Base-by-base conservation (phyloP, 352 stramenopile species). In the Globisporangium cystogenes region DNA sequence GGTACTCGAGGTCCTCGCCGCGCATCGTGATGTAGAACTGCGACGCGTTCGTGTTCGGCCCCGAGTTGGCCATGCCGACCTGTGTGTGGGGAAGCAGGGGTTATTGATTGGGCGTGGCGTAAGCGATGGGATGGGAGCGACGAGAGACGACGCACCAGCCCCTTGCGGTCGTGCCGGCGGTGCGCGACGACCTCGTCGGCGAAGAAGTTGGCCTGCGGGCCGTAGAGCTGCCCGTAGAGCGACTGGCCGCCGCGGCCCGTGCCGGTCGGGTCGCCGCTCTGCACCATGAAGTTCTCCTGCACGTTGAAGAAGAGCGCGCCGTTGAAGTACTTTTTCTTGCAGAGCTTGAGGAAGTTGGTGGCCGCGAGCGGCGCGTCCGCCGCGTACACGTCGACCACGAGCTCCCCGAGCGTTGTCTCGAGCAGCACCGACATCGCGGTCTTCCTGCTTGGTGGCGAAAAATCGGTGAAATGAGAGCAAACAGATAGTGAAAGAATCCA, bases 21-120 rank as follows among this genome's bases (percentile, higher is more conserved):
- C 82, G 72, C 41, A 97, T 89, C 23, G 97, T 99, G 64, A 99
- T 96, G 63, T 99, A 96, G 61, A 99, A 99, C 68, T 99, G 96
- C 90, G 59, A 95, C 58, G 62, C 76, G 62, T 90, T 92, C 41
- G 78, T 82, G 60, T 90, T 86, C 21, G 75, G 72, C 11, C 67
- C 79, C n/a, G 65, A 68, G 21, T 85, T 94, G 23, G 90, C 90
- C 76, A 98, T 95, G 14, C 79, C 86, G 24, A 97, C 55, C 55
- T 61, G 16, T 21, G n/a, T 6, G 23, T 10, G 7, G n/a, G n/a
- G n/a, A n/a, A n/a, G n/a, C n/a, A n/a, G n/a, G n/a, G n/a, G n/a
- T n/a, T n/a, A n/a, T n/a, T n/a, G n/a, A n/a, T n/a, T n/a, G n/a
- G n/a, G n/a, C n/a, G n/a, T n/a, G n/a, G n/a, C n/a, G n/a, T n/a